A percentile compares a stretch with the other conserved stretches of the same genome.
These are phyloP conservation scores for Bolboschoenus planiculmis DNA, from an alignment of 176 grass and related monocot genomes.

Conservation along the genomic window DNA sequence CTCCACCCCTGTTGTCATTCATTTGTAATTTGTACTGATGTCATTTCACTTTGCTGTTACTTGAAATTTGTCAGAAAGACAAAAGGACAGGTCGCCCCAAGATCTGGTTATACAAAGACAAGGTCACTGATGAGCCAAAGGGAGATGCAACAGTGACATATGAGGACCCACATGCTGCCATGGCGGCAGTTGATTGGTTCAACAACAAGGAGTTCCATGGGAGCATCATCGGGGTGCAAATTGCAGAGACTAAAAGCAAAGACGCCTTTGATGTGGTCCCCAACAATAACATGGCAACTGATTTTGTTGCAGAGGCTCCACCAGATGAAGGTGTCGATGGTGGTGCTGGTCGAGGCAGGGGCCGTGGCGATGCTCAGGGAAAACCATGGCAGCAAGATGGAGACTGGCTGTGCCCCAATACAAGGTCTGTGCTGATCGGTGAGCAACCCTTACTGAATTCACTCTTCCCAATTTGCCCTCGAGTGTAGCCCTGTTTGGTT, in stretches of 20 bases:
- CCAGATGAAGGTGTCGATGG: slow-evolving; percentile 40
- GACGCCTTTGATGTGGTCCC: slow-evolving; percentile 26
- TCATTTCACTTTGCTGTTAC: too few relatives aligned
- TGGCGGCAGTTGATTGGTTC: slow-evolving; percentile 94
- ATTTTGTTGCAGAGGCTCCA: slow-evolving; percentile 21
- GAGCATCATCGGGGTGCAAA: slow-evolving; percentile 62
- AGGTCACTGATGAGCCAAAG: slow-evolving; percentile 86
- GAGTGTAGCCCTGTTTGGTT: background rate
- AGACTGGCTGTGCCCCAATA: slow-evolving; percentile 98
- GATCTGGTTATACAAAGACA: slow-evolving; percentile 95
- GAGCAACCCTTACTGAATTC: slow-evolving; percentile 51
- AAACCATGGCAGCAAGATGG: slow-evolving; percentile 99
- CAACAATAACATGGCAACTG: background rate
- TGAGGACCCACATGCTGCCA: slow-evolving; percentile 90
- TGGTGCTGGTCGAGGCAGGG: slow-evolving; percentile 44
- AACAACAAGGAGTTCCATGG: slow-evolving; percentile 97
- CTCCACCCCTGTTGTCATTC: too few relatives aligned
- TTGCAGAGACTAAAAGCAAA: slow-evolving; percentile 85
- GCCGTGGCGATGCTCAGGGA: slow-evolving; percentile 36
- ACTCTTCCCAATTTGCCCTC: slow-evolving; percentile 16
- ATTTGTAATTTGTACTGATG: too few relatives aligned
- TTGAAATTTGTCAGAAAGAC: slow-evolving; percentile 58
- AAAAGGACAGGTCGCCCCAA: slow-evolving; percentile 84
- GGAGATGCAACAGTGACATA: slow-evolving; percentile 91
- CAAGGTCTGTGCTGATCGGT: slow-evolving; percentile 98